Evolutionary conservation across 1,139 yeast genomes (phyloP).

Genomic region (Suhomyces terraborum): DNA sequence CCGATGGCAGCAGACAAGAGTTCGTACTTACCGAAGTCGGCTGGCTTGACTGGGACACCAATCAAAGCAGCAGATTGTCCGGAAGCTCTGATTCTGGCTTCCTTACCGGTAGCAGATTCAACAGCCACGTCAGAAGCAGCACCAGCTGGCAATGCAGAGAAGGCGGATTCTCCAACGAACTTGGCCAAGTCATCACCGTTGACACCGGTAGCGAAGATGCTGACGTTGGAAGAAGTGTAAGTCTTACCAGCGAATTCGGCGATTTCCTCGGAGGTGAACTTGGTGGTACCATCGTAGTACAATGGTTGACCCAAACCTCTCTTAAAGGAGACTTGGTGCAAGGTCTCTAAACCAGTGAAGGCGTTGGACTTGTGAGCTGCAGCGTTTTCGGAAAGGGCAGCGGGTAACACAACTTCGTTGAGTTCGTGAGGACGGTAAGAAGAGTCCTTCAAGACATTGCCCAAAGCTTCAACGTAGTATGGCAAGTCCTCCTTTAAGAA

Average conservation of each 20-base stretch:
- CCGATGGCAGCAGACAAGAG: slow-evolving; percentile 76
- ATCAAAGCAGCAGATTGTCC: slow-evolving; percentile 75
- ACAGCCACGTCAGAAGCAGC: slow-evolving; percentile 48
- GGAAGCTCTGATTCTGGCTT: slow-evolving; percentile 68
- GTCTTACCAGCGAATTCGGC: slow-evolving; percentile 66
- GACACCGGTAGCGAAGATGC: slow-evolving; percentile 75
- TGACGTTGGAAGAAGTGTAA: slow-evolving; percentile 71
- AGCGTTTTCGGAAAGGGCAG: slow-evolving; percentile 59
- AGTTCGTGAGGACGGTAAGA: slow-evolving; percentile 82
- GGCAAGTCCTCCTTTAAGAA: slow-evolving; percentile 90
- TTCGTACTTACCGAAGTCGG: slow-evolving; percentile 68
- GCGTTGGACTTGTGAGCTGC: slow-evolving; percentile 54
- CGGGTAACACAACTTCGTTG: slow-evolving; percentile 78
- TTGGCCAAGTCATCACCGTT: slow-evolving; percentile 66
- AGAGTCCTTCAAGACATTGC: slow-evolving; percentile 72
- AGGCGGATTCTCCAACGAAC: slow-evolving; percentile 68
- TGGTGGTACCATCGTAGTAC: slow-evolving; percentile 64
- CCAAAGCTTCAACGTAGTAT: slow-evolving; percentile 84
- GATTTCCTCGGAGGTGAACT: slow-evolving; percentile 65
- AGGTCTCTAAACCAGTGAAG: slow-evolving; percentile 71
- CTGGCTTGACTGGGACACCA: slow-evolving; percentile 74
- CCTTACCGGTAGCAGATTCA: slow-evolving; percentile 61
- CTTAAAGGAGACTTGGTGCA: slow-evolving; percentile 84
- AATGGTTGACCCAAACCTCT: slow-evolving; percentile 86
- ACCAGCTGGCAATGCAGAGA: slow-evolving; percentile 65